These are phyloP conservation scores for Fagopyrum homotropicum DNA, from an alignment of 148 eudicot genomes.

Conservation along the genomic window DNA sequence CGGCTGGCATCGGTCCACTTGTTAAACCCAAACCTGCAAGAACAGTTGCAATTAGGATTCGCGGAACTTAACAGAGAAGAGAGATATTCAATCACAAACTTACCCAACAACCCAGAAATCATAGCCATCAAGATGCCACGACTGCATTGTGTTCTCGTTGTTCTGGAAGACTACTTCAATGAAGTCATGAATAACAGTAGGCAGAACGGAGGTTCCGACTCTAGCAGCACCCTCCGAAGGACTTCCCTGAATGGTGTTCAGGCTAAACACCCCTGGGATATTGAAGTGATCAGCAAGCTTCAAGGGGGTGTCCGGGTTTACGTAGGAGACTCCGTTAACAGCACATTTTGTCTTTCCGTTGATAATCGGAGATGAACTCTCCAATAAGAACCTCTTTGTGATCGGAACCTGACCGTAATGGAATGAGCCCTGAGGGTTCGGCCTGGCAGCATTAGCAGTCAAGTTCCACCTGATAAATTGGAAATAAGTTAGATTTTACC, in stretches of 20 bases:
- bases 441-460: slow-evolving; percentile 96
- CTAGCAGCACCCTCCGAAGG: slow-evolving; percentile 50
- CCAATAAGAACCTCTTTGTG: slow-evolving; percentile 49
- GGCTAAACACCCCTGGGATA: slow-evolving; percentile 68
- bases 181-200: slow-evolving; percentile 59
- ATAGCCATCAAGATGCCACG: slow-evolving; percentile 99
- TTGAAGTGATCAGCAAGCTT: slow-evolving; percentile 91
- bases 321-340: slow-evolving; percentile 69
- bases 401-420: slow-evolving; percentile 71
- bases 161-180: slow-evolving; percentile 81
- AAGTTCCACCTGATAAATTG: slow-evolving; percentile 63
- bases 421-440: slow-evolving; percentile 95
- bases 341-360: slow-evolving; percentile 75
- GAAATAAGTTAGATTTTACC: slow-evolving; percentile 11
- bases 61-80: background rate
- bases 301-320: slow-evolving; percentile 66
- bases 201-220: slow-evolving; percentile 55
- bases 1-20: slow-evolving; percentile 60
- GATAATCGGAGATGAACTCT: slow-evolving; percentile 63
- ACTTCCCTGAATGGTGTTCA: slow-evolving; percentile 50
- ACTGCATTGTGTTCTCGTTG: slow-evolving; percentile 56
- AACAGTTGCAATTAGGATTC: slow-evolving; percentile 14
- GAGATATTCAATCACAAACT: background rate
- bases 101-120: slow-evolving; percentile 99
- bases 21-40: slow-evolving; percentile 62